Conservation (phyloP, 2,329 filamentous ascomycete species). For the Trichothecium sympodiale region DNA sequence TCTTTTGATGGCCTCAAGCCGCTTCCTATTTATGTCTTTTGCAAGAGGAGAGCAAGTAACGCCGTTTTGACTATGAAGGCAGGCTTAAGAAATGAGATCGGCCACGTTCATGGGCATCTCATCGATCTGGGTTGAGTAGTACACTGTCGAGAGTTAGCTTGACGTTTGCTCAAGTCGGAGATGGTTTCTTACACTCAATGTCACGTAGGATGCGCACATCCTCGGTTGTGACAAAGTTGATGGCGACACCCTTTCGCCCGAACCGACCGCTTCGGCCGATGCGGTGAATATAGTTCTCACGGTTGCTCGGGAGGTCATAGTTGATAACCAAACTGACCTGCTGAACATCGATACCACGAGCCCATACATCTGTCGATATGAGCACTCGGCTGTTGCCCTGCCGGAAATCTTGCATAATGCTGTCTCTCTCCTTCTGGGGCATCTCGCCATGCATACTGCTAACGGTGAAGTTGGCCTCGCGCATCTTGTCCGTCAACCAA, state of each 20-base stretch:
- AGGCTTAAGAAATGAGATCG: conserved; percentile 40
- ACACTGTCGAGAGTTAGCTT: conserved; percentile 46
- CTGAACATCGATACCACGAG: conserved; percentile 96
- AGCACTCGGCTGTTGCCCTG: conserved; percentile 93
- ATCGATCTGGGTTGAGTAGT: conserved; percentile 94
- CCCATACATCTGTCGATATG: conserved; percentile 97
- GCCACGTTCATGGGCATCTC: conserved; percentile 98
- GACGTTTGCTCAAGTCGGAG: conserved; percentile 2
- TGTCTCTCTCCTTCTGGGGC: conserved; percentile 95
- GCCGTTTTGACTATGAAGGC: not conserved
- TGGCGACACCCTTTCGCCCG: conserved; percentile 95
- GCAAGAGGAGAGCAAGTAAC: not conserved
- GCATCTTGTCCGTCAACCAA: conserved; percentile 99
- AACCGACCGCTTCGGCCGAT: conserved; percentile 94
- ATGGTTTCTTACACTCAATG: conserved; percentile 65
- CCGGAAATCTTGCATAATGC: conserved; percentile 98
- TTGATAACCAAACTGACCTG: conserved; percentile 98
- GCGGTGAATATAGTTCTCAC: conserved; percentile 99
- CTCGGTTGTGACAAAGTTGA: conserved; percentile 98
- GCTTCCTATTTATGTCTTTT: not conserved
- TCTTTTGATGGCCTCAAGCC: conserved; percentile 3
- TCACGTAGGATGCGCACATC: conserved; percentile 95
- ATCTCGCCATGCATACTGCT: conserved; percentile 99
- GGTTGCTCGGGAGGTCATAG: conserved; percentile 95
- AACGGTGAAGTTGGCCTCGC: conserved; percentile 96